These are phyloP conservation scores for Kuraishia molischiana DNA, from an alignment of 805 yeast genomes.

Conservation along the genomic window DNA sequence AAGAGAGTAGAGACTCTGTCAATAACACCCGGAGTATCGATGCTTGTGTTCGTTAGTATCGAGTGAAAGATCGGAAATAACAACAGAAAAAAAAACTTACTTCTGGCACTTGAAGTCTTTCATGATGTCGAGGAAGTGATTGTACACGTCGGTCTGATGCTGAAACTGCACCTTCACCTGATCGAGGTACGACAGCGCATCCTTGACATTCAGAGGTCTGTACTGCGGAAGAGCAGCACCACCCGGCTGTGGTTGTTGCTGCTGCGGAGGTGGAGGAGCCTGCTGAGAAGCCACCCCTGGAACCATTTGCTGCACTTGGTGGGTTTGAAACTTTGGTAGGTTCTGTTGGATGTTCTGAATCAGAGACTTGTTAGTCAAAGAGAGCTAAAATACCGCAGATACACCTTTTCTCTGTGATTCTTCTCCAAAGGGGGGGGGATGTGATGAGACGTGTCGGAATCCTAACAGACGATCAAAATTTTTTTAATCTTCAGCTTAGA, in stretches of 20 bases:
- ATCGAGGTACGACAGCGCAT: conserved; percentile 90
- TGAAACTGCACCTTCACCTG: conserved; percentile 91
- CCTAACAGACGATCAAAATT: too few relatives aligned
- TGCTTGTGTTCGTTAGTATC: conserved; percentile 27
- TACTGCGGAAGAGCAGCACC: conserved; percentile 26
- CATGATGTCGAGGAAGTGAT: conserved; percentile 94
- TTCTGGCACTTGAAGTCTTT: conserved; percentile 95
- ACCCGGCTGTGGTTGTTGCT: conserved; percentile 12
- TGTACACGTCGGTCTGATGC: conserved; percentile 91
- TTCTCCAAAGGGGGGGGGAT: too few relatives aligned
- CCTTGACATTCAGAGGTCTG: conserved; percentile 88
- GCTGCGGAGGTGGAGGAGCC: conserved; percentile 12
- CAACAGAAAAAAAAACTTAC: conserved; percentile 23
- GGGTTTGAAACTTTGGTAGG: conserved; percentile 13
- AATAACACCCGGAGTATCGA: conserved; percentile 97
- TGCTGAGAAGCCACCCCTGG: conserved; percentile 5
- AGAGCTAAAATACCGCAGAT: too few relatives aligned
- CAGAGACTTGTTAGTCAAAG: conserved; percentile 10
- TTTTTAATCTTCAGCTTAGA: too few relatives aligned
- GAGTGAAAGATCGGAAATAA: conserved; percentile 2
- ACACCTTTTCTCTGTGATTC: too few relatives aligned
- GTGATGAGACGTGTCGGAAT: too few relatives aligned
- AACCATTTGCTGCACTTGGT: background rate
- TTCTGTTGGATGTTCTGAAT: conserved; percentile 10
- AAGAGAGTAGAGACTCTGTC: conserved; percentile 88